Conservation (phyloP, 2,329 filamentous ascomycete species). For the Aspergillus luchuensis region DNA sequence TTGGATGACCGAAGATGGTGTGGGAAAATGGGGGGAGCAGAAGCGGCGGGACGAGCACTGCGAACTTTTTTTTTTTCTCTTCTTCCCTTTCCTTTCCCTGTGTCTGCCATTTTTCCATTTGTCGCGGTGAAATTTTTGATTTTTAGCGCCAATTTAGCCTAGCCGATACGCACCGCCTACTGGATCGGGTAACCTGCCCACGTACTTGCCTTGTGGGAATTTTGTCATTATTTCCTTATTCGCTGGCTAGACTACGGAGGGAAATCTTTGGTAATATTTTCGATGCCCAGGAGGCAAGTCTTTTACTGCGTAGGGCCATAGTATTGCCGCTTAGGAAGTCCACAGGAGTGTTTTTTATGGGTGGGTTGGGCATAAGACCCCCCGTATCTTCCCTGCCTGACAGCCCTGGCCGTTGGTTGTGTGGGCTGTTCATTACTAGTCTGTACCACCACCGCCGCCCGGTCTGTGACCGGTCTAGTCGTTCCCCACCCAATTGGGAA, state of each 20-base stretch:
- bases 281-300: neutral
- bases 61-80: constrained; percentile 19
- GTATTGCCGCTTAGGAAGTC: neutral
- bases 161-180: constrained; percentile 26
- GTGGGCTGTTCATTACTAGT: constrained; percentile 2
- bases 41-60: constrained; percentile 16
- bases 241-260: neutral
- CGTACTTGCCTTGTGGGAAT: constrained; percentile 14
- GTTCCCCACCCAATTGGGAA: constrained; percentile 6
- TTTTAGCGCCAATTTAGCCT: constrained; percentile 24
- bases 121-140: constrained; percentile 30
- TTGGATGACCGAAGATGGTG: constrained; percentile 19
- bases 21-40: constrained; percentile 23
- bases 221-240: constrained; percentile 17
- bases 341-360: neutral
- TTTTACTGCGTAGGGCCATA: neutral
- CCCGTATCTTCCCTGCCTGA: neutral
- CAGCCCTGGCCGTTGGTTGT: neutral
- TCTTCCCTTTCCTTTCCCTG: constrained; percentile 18
- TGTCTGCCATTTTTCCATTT: constrained; percentile 9
- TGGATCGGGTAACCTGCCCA: constrained; percentile 5
- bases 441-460: constrained; percentile 1
- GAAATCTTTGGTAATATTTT: neutral
- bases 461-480: neutral
- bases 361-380: neutral